Conservation (phyloP, 352 stramenopile species). For the Blastocystis sp. region DNA sequence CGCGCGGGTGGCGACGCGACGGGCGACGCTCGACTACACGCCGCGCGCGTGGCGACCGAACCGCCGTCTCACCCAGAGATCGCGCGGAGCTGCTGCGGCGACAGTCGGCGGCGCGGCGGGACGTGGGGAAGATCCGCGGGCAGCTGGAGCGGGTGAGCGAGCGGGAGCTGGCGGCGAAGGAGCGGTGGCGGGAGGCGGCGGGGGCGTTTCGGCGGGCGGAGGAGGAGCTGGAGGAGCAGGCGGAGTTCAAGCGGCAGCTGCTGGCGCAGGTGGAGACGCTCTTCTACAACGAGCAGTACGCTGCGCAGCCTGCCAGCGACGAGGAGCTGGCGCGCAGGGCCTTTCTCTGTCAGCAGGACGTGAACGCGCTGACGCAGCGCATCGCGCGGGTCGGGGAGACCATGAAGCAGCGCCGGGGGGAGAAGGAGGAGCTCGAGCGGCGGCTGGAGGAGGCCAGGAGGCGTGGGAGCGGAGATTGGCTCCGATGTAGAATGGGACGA, state of each 20-base stretch:
- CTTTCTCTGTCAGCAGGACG: conserved; percentile 25
- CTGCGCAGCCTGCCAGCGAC: neutral
- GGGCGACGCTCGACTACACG: neutral
- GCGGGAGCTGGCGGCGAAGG: neutral
- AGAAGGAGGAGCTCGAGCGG: neutral
- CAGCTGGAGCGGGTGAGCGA: conserved; percentile 6
- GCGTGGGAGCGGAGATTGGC: neutral
- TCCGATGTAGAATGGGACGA: conserved; percentile 10
- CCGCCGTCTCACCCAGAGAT: neutral
- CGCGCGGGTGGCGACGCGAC: neutral
- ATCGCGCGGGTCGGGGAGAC: neutral
- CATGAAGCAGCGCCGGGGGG: neutral
- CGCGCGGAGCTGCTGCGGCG: neutral
- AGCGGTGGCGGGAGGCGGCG: neutral
- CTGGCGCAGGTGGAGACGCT: conserved; percentile 24
- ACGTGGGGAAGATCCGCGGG: neutral
- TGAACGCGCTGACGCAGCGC: neutral
- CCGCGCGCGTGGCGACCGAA: neutral
- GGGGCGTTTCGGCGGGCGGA: neutral
- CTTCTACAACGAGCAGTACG: conserved; percentile 21
- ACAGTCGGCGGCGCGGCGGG: neutral
- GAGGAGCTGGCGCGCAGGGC: conserved; percentile 23
- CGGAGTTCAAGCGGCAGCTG: neutral
- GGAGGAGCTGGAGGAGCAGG: neutral
- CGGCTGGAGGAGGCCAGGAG: neutral